Evolutionary conservation across 768 basidiomycete genomes (phyloP).

Genomic region (Fomitopsis serialis): DNA sequence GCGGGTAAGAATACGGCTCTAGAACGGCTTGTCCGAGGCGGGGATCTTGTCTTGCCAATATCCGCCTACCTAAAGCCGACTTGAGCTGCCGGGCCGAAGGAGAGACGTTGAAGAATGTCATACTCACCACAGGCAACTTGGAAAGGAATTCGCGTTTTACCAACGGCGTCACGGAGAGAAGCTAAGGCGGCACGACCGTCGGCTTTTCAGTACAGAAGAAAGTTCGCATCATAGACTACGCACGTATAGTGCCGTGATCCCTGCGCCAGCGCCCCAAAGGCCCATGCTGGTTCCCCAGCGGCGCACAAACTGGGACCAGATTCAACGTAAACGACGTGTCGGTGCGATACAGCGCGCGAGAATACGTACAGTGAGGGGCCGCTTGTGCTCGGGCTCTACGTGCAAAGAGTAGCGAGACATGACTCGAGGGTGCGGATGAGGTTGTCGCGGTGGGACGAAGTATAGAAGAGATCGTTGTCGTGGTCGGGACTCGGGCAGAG

Average conservation of each 20-base stretch:
- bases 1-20: slow-evolving; percentile 16
- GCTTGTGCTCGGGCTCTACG: slow-evolving; percentile 20
- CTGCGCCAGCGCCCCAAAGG: slow-evolving; percentile 69
- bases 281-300: slow-evolving; percentile 58
- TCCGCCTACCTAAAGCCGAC: slow-evolving; percentile 44
- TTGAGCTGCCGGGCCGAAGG: slow-evolving; percentile 1
- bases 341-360: neutral
- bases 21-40: slow-evolving; percentile 82
- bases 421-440: neutral
- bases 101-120: slow-evolving; percentile 1
- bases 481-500: neutral
- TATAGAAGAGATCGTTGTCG: neutral
- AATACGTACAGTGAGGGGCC: slow-evolving; percentile 17
- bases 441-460: neutral
- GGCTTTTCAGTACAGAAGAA: neutral
- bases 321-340: neutral
- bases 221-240: slow-evolving; percentile 16
- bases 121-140: slow-evolving; percentile 71
- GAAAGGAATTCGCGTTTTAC: slow-evolving; percentile 70
- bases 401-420: slow-evolving; percentile 33
- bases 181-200: slow-evolving; percentile 29
- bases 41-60: slow-evolving; percentile 81
- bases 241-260: slow-evolving; percentile 65
- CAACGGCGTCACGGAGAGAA: slow-evolving; percentile 81
- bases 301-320: slow-evolving; percentile 20